A percentile compares a stretch with the other conserved stretches of the same genome.
Evolutionary conservation across 768 basidiomycete genomes (phyloP).

Genomic region (Dioszegia crocea): DNA sequence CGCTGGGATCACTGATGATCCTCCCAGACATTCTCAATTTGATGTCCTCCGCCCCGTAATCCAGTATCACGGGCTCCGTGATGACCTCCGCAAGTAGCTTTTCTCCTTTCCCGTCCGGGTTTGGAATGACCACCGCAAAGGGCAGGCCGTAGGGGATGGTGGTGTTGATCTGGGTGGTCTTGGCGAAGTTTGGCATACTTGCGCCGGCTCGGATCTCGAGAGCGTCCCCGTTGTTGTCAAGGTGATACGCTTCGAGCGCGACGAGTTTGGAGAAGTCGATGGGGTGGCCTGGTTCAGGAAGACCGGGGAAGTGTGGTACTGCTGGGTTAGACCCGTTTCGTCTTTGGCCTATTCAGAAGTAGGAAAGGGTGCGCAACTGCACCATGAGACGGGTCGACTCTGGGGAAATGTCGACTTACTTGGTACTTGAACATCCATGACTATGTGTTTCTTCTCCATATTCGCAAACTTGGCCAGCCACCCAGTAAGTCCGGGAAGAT

Average conservation of each 20-base stretch:
- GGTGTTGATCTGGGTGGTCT: conserved; percentile 20
- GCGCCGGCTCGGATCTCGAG: conserved; percentile 30
- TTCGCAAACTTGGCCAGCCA: conserved; percentile 35
- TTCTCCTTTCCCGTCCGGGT: conserved; percentile 9
- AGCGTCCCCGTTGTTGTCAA: conserved; percentile 21
- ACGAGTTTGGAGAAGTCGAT: conserved; percentile 41
- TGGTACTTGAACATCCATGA: conserved; percentile 25
- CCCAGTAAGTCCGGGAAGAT: conserved; percentile 8
- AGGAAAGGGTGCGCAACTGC: conserved; percentile 20
- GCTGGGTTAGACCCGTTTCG: not conserved
- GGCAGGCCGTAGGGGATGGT: conserved; percentile 38
- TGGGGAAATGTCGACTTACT: conserved; percentile 34
- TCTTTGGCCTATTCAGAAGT: conserved; percentile 1
- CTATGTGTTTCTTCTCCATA: conserved; percentile 30
- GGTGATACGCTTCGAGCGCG: conserved; percentile 31
- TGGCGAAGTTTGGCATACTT: conserved; percentile 35
- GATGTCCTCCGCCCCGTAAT: conserved; percentile 6
- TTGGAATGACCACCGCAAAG: conserved; percentile 30
- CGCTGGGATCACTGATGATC: conserved; percentile 22
- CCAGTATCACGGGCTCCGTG: conserved; percentile 31
- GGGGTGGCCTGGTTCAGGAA: conserved; percentile 36
- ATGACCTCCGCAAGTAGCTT: conserved; percentile 43
- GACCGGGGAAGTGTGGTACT: conserved; percentile 37
- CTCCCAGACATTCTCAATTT: conserved; percentile 26
- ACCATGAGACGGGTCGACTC: conserved; percentile 6